These are phyloP conservation scores for Chlorella sp. DNA, from an alignment of 139 green algal genomes.

Conservation along the genomic window DNA sequence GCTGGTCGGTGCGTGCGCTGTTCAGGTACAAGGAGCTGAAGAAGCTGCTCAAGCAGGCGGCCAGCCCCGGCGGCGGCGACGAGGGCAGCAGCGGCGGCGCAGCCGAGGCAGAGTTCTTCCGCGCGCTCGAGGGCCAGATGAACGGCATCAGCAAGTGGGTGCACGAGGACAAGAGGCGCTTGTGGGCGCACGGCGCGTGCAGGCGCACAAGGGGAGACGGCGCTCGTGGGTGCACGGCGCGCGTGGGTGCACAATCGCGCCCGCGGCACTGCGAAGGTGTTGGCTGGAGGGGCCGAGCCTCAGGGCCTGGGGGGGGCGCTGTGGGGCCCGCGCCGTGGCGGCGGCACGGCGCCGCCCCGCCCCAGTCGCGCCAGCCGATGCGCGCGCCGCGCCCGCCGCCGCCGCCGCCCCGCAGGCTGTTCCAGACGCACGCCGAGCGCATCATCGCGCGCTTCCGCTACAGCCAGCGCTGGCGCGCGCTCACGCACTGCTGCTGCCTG, in stretches of 20 bases:
- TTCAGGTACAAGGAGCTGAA: conserved; percentile 50
- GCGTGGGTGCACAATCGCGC: neutral
- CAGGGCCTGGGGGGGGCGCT: too few relatives aligned
- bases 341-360: neutral
- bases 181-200: neutral
- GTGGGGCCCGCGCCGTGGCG: too few relatives aligned
- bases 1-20: neutral
- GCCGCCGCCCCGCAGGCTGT: neutral
- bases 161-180: too few relatives aligned
- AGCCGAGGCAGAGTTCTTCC: too few relatives aligned
- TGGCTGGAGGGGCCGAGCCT: neutral
- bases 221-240: neutral
- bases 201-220: neutral
- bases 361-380: neutral
- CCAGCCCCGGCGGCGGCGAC: neutral
- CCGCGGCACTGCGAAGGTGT: neutral
- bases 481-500: conserved; percentile 8
- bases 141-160: too few relatives aligned
- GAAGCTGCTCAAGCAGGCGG: conserved; percentile 45
- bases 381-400: neutral
- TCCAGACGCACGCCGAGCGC: neutral
- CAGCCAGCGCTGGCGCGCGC: neutral
- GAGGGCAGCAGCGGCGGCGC: neutral
- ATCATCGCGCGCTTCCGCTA: neutral
- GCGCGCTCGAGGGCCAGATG: too few relatives aligned